Conservation (phyloP, 163 green algal species). For the Chloromonas sp. region DNA sequence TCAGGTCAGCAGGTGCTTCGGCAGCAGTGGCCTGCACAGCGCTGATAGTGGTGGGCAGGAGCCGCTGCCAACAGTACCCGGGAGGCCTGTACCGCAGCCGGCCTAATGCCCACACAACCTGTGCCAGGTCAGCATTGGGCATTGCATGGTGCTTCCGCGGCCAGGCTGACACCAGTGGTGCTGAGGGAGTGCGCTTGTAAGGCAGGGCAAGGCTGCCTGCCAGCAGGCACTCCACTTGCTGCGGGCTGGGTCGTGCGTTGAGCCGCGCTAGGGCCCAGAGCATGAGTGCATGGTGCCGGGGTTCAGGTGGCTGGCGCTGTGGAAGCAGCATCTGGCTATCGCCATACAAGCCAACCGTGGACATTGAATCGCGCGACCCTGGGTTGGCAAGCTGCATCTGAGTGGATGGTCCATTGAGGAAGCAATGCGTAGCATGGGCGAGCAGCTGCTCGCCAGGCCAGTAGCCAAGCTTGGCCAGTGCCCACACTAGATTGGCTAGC, state of each 20-base stretch:
- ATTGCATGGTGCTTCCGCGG: background rate
- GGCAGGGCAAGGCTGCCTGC: background rate
- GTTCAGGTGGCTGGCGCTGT: background rate
- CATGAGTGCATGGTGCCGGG: background rate
- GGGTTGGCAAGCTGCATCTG: background rate
- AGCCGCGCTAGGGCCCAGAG: background rate
- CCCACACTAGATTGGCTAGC: background rate
- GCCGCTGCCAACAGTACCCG: background rate
- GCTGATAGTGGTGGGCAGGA: too few relatives aligned
- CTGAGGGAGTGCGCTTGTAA: background rate
- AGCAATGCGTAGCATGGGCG: background rate
- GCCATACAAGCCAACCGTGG: background rate
- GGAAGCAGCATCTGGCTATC: too few relatives aligned
- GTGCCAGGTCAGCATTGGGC: background rate
- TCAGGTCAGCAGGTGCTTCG: too few relatives aligned
- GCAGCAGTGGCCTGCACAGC: too few relatives aligned
- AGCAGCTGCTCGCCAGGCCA: background rate
- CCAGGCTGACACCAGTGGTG: background rate
- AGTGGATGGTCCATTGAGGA: background rate
- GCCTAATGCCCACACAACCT: background rate
- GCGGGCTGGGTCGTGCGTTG: background rate
- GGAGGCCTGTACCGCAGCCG: background rate
- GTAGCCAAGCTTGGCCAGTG: background rate
- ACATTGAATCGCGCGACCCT: background rate
- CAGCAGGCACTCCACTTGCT: background rate